Evolutionary conservation across 2,329 filamentous ascomycete species (phyloP), one percentile per base, ranked within the genome.

Genomic region (Leptosphaerulina australis): DNA sequence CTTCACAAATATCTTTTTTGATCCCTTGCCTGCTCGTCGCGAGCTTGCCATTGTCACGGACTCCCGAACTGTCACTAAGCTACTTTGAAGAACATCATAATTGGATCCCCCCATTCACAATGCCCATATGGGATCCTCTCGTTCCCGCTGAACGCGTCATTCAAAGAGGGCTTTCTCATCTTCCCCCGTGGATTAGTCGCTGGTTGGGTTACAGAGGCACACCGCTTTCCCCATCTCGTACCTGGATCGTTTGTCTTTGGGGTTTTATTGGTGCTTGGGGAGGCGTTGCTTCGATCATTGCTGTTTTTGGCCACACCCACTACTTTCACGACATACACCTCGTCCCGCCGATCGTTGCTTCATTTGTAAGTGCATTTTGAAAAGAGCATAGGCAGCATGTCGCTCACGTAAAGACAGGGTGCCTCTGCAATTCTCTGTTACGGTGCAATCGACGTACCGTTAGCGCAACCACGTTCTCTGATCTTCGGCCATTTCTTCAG

Each of bases 181-280:
- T 95, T 2, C 91, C 91, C 0, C 77, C 76, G 47, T 81, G 81
- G 1, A 64, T 93, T 20, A 82, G 88, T n/a, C 82, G 84, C 60
- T 87, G 90, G 65, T 74, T 95, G 4, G 77, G 77, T 30, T 72
- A 76, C 43, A 68, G 76, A 21, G 58, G 64, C 12, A 55, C 66
- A 25, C 53, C 68, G 8, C 43, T 56, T n/a, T 46, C 64, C 25
- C 58, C 68, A 5, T 64, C 67, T 11, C 62, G 50, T 57, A 51
- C 58, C 53, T 55, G 59, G 68, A n/a, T 61, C 63, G 26, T 76
- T 33, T 77, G 71, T 54, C 51, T 74, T 6, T 74, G 74, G 60
- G 73, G 74, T 2, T 74, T 77, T 44, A 52, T 78, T 20, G 76
- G 74, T n/a, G 72, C 74, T 6, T 70, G 78, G 46, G 65, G 70